phyloP scores from a whole-genome alignment of 2,329 filamentous ascomycete species.

The Trichophyton benhamiae region DNA sequence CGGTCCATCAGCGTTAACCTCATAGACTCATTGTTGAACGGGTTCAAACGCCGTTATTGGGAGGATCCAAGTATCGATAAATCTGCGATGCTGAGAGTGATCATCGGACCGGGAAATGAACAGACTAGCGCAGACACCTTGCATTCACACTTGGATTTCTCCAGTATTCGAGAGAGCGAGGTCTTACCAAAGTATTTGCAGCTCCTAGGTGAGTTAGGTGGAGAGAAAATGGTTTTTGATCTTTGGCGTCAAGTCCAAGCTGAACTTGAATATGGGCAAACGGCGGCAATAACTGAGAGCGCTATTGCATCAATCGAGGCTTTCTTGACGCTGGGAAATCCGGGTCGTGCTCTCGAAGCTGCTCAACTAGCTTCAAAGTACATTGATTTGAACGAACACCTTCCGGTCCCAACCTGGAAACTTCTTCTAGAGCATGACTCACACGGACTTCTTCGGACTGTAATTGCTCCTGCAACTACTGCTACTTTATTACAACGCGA shows the following conservation, averaged over 20 bases:
- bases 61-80: slow-evolving; percentile 5
- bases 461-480: slow-evolving; percentile 18
- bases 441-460: slow-evolving; percentile 14
- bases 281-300: slow-evolving; percentile 8
- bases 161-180: slow-evolving; percentile 1
- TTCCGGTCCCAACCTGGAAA: slow-evolving; percentile 12
- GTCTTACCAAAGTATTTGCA: slow-evolving; percentile 8
- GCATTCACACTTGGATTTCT: slow-evolving; percentile 6
- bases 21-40: slow-evolving; percentile 14
- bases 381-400: slow-evolving; percentile 14
- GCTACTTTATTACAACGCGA: slow-evolving; percentile 18
- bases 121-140: background rate
- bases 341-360: slow-evolving; percentile 16
- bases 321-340: slow-evolving; percentile 17
- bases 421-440: slow-evolving; percentile 14
- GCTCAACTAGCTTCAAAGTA: slow-evolving; percentile 20
- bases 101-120: slow-evolving; percentile 4
- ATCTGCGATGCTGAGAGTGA: slow-evolving; percentile 8
- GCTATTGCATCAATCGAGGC: slow-evolving; percentile 19
- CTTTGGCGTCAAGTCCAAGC: slow-evolving; percentile 18
- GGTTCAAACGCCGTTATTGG: slow-evolving; percentile 5
- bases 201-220: slow-evolving; percentile 16
- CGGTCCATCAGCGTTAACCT: slow-evolving; percentile 13
- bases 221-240: slow-evolving; percentile 13
- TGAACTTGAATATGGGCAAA: slow-evolving; percentile 4